phyloP scores from a whole-genome alignment of 257 asterid genomes.

The Solanum tarijense region DNA sequence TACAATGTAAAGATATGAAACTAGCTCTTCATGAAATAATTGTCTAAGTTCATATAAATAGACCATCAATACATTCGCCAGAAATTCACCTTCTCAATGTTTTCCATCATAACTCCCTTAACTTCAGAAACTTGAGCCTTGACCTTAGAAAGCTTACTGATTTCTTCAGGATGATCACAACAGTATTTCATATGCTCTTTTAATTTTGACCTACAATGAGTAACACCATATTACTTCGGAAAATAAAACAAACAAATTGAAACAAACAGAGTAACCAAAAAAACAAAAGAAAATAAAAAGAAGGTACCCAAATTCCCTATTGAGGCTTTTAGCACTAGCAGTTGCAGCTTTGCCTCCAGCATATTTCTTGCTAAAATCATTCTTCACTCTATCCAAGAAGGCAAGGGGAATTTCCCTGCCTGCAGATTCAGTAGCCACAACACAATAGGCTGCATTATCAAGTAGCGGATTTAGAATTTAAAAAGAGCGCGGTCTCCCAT shows the following conservation, averaged over 20 bases:
- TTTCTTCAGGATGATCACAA: conserved; percentile 42
- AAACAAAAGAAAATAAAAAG: background rate
- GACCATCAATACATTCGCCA: background rate
- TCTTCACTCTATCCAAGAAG: conserved; percentile 35
- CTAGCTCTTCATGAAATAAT: rapidly evolving
- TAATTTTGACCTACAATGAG: conserved; percentile 30
- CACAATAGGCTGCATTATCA: conserved; percentile 32
- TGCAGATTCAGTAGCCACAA: conserved; percentile 41
- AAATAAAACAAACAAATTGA: background rate
- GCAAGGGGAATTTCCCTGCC: conserved; percentile 45
- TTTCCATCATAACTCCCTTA: conserved; percentile 54
- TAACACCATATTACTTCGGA: background rate
- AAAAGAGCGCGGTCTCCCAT: background rate
- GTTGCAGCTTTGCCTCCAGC: conserved; percentile 37
- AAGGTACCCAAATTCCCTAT: conserved; percentile 31
- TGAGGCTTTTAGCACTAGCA: conserved; percentile 33
- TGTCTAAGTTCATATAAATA: background rate
- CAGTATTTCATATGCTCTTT: conserved; percentile 49
- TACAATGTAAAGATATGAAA: background rate
- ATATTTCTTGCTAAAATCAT: conserved; percentile 37
- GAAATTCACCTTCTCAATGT: conserved; percentile 39
- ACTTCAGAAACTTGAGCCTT: conserved; percentile 50
- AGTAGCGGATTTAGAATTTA: background rate
- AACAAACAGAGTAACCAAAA: background rate
- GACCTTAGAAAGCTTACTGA: conserved; percentile 37